Conservation (phyloP, 768 basidiomycete species). For the Basidioascus undulatus region DNA sequence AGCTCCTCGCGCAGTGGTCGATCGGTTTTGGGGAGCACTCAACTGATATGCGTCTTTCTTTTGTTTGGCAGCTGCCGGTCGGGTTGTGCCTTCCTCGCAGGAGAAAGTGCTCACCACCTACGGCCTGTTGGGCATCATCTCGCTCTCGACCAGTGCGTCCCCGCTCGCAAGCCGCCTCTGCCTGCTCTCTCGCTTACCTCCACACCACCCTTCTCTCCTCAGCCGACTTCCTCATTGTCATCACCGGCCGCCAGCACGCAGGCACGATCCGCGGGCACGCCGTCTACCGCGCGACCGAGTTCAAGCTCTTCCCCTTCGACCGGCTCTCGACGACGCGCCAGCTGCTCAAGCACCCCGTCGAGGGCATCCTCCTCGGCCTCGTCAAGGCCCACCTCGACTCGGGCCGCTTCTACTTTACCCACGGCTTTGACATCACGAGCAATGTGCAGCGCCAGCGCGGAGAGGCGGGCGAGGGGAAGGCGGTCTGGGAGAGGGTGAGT, state of each 20-base stretch:
- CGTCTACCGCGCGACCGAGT: conserved; percentile 71
- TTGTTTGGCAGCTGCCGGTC: neutral
- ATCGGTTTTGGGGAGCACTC: too few relatives aligned
- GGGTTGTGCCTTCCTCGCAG: conserved; percentile 10
- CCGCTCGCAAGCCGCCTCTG: neutral
- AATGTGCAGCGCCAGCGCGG: conserved; percentile 62
- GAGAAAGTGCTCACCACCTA: conserved; percentile 22
- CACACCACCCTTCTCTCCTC: neutral
- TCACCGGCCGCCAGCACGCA: conserved; percentile 56
- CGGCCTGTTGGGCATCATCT: conserved; percentile 26
- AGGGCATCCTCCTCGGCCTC: conserved; percentile 63
- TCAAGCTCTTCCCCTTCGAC: conserved; percentile 69
- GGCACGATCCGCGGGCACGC: conserved; percentile 63
- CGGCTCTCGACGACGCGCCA: conserved; percentile 35
- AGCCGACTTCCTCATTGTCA: conserved; percentile 85
- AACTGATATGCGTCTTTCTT: neutral
- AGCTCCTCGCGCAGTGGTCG: neutral
- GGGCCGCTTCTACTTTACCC: conserved; percentile 73
- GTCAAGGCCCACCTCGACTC: conserved; percentile 57
- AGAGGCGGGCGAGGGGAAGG: conserved; percentile 29
- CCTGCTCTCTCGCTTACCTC: conserved; percentile 1
- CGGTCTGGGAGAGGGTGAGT: conserved; percentile 56
- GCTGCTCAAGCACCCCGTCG: conserved; percentile 56
- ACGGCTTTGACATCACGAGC: conserved; percentile 70
- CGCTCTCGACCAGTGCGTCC: conserved; percentile 20